Percentiles rank a stretch among this genome's conserved stretches.
phyloP scores from a whole-genome alignment of 2,329 filamentous ascomycete species.

The Monosporascus sp. region DNA sequence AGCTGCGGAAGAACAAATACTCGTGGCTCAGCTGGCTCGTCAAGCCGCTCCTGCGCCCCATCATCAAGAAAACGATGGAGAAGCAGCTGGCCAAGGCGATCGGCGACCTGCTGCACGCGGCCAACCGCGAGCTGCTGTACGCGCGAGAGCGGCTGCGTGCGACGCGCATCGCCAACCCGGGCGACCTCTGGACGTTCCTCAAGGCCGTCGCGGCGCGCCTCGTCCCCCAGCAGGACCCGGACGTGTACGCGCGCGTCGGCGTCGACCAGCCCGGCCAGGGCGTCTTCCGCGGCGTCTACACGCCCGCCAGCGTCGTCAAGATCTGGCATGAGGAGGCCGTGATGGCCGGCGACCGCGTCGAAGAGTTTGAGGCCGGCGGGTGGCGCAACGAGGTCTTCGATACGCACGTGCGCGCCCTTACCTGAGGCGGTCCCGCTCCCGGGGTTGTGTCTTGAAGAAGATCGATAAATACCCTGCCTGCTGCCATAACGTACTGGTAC shows the following conservation, averaged over 20 bases:
- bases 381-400: constrained; percentile 87
- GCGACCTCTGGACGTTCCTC: constrained; percentile 76
- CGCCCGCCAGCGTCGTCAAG: constrained; percentile 83
- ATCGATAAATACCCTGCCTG: no score
- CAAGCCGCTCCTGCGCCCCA: constrained; percentile 75
- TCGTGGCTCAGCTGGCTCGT: constrained; percentile 75
- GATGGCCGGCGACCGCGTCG: constrained; percentile 65
- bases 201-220: constrained; percentile 75
- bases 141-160: constrained; percentile 82
- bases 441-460: no score
- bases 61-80: constrained; percentile 71
- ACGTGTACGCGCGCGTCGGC: constrained; percentile 70
- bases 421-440: constrained; percentile 1
- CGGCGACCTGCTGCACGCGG: constrained; percentile 60
- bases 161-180: constrained; percentile 74
- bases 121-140: constrained; percentile 82
- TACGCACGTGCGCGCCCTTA: constrained; percentile 24
- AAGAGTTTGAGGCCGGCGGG: constrained; percentile 65
- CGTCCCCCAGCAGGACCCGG: constrained; percentile 66
- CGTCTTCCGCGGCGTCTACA: constrained; percentile 78
- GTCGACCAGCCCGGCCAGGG: constrained; percentile 50
- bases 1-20: constrained; percentile 68
- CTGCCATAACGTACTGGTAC: no score
- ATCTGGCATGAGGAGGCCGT: constrained; percentile 80
- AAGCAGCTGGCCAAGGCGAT: constrained; percentile 70